A percentile compares a stretch with the other conserved stretches of the same genome.
These are phyloP conservation scores for Fomitiporia mediterranea DNA, from an alignment of 1,284 basidiomycete species.

Conservation along the genomic window DNA sequence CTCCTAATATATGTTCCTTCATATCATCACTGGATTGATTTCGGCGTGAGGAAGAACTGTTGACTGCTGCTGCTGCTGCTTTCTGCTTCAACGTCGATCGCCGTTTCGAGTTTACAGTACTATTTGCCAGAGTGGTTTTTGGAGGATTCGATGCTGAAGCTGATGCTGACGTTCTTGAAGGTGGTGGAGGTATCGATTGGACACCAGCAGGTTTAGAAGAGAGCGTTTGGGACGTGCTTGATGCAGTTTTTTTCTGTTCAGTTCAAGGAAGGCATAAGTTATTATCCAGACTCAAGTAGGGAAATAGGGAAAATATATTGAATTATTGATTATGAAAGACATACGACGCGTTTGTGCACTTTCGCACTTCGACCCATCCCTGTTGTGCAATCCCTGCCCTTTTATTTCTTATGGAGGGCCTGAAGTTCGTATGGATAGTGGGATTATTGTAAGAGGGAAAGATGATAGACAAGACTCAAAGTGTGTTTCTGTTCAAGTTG, in stretches of 20 bases:
- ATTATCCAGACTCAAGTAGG: background rate
- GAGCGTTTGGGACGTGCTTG: constrained; percentile 16
- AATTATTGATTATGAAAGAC: constrained; percentile 16
- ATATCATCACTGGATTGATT: constrained; percentile 24
- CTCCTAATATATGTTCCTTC: constrained; percentile 54
- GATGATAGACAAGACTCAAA: too few species aligned
- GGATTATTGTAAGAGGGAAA: too few species aligned
- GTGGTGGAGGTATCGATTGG: background rate
- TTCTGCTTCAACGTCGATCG: constrained; percentile 44
- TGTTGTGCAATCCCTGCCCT: too few species aligned
- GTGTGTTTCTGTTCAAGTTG: too few species aligned
- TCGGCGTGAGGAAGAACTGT: too few species aligned
- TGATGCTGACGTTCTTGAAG: constrained; percentile 1
- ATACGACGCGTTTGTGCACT: constrained; percentile 37
- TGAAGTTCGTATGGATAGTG: too few species aligned
- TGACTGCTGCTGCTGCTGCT: constrained; percentile 27
- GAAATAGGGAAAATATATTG: background rate
- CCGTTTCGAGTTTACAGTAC: constrained; percentile 21
- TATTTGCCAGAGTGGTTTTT: constrained; percentile 33
- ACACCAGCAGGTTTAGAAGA: constrained; percentile 5
- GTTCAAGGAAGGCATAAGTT: background rate
- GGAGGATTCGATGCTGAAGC: constrained; percentile 13
- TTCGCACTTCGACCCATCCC: constrained; percentile 44
- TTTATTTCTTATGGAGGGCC: too few species aligned
- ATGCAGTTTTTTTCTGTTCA: constrained; percentile 11